A percentile compares a stretch with the other conserved stretches of the same genome.
Evolutionary conservation across 805 yeast species (phyloP).

Genomic region (Candida caryicola): DNA sequence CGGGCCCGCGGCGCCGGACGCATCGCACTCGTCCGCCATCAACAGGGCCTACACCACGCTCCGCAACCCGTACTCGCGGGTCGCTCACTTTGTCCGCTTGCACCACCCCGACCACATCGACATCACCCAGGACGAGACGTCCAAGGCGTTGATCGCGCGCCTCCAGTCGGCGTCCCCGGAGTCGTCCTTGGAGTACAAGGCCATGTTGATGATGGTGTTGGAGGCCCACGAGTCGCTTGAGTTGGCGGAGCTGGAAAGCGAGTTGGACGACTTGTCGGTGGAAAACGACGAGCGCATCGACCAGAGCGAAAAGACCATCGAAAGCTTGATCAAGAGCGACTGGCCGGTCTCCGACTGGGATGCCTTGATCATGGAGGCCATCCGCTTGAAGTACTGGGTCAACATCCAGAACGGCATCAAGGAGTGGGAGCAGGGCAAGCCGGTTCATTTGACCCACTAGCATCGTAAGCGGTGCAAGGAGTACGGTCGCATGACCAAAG

Average conservation of each 20-base stretch:
- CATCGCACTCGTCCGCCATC: slow-evolving; percentile 49
- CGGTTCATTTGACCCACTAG: slow-evolving; percentile 62
- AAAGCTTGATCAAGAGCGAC: slow-evolving; percentile 41
- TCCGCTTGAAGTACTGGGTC: slow-evolving; percentile 78
- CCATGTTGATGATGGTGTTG: slow-evolving; percentile 68
- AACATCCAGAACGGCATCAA: slow-evolving; percentile 71
- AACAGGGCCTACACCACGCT: slow-evolving; percentile 78
- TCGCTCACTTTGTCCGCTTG: slow-evolving; percentile 35
- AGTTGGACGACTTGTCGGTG: slow-evolving; percentile 47
- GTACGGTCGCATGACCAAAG: no score
- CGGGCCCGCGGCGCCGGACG: slow-evolving; percentile 10
- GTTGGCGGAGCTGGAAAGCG: slow-evolving; percentile 56
- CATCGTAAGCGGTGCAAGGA: no score
- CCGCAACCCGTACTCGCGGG: slow-evolving; percentile 63
- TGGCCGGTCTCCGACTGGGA: slow-evolving; percentile 44
- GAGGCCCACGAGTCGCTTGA: slow-evolving; percentile 84
- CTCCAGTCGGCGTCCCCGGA: slow-evolving; percentile 35
- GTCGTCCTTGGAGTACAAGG: slow-evolving; percentile 43
- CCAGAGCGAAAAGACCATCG: slow-evolving; percentile 44
- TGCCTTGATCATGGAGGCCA: slow-evolving; percentile 60
- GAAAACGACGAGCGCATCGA: slow-evolving; percentile 60
- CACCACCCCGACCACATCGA: slow-evolving; percentile 45
- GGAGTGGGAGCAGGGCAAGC: slow-evolving; percentile 75
- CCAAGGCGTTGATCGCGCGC: slow-evolving; percentile 41
- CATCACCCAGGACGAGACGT: slow-evolving; percentile 54